These are phyloP conservation scores for Aspergillus wentii DNA, from an alignment of 495 filamentous ascomycete genomes.

Conservation along the genomic window DNA sequence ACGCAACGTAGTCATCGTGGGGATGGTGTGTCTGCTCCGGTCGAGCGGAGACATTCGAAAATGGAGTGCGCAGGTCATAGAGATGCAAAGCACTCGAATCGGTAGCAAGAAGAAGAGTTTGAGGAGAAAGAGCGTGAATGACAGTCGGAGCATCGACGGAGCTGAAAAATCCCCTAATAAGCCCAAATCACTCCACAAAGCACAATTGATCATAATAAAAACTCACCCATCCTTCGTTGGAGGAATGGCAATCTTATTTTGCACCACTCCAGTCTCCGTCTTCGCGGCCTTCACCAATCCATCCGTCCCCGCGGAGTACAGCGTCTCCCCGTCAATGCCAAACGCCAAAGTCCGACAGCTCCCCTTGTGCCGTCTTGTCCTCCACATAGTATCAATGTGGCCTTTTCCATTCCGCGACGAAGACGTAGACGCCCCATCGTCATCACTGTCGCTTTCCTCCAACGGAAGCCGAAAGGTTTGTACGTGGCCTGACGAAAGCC, in stretches of 20 bases:
- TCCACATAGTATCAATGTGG: constrained; percentile 79
- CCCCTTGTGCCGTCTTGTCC: constrained; percentile 84
- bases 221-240: constrained; percentile 34
- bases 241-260: constrained; percentile 61
- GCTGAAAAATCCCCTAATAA: constrained; percentile 10
- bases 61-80: constrained; percentile 77
- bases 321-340: constrained; percentile 63
- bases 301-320: constrained; percentile 90
- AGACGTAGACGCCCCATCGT: constrained; percentile 40
- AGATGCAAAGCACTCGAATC: constrained; percentile 87
- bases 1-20: constrained; percentile 90
- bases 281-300: constrained; percentile 83
- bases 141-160: constrained; percentile 65
- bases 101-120: constrained; percentile 84
- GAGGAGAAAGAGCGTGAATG: constrained; percentile 74
- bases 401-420: constrained; percentile 56
- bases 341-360: constrained; percentile 80
- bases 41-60: constrained; percentile 47
- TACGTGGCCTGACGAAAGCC: constrained; percentile 80
- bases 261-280: constrained; percentile 72
- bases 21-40: constrained; percentile 76
- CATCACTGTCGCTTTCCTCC: constrained; percentile 38
- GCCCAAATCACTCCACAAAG: constrained; percentile 1
- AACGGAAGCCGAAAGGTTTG: constrained; percentile 76
- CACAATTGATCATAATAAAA: no score